phyloP scores from a whole-genome alignment of 305 asterid species.

The Fraxinus sp. region DNA sequence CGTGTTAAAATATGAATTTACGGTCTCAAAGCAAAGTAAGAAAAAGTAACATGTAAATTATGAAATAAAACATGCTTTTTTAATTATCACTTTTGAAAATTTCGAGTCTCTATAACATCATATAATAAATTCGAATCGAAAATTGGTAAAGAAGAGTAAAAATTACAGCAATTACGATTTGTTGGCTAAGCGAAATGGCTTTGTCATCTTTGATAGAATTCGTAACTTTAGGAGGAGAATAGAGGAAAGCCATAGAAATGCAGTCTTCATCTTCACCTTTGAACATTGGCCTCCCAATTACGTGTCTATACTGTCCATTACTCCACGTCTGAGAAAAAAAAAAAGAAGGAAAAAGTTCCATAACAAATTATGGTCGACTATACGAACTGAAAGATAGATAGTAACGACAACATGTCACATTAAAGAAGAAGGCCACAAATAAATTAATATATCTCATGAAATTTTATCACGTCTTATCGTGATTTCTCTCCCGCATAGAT shows the following conservation, averaged over 20 bases:
- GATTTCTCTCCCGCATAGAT: background rate
- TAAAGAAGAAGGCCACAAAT: background rate
- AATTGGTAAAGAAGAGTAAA: conserved; percentile 43
- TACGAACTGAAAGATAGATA: background rate
- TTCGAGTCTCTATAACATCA: conserved; percentile 9
- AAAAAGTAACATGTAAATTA: background rate
- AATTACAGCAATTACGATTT: conserved; percentile 39
- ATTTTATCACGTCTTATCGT: background rate
- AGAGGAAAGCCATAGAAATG: conserved; percentile 64
- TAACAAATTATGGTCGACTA: background rate
- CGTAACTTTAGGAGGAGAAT: conserved; percentile 37
- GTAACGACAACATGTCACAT: background rate
- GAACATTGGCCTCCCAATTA: conserved; percentile 71
- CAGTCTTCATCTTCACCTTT: conserved; percentile 36
- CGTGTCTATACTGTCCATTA: conserved; percentile 59
- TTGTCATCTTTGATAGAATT: conserved; percentile 21
- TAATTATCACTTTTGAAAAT: background rate
- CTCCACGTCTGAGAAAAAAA: conserved; percentile 48
- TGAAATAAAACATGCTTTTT: background rate
- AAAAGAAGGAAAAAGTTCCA: background rate
- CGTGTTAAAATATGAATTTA: background rate
- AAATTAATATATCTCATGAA: background rate
- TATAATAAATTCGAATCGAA: conserved; percentile 31
- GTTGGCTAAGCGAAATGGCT: conserved; percentile 55
- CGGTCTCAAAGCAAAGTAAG: background rate